phyloP scores from a whole-genome alignment of 2,329 filamentous ascomycete species.

The Beauveria rudraprayagi region DNA sequence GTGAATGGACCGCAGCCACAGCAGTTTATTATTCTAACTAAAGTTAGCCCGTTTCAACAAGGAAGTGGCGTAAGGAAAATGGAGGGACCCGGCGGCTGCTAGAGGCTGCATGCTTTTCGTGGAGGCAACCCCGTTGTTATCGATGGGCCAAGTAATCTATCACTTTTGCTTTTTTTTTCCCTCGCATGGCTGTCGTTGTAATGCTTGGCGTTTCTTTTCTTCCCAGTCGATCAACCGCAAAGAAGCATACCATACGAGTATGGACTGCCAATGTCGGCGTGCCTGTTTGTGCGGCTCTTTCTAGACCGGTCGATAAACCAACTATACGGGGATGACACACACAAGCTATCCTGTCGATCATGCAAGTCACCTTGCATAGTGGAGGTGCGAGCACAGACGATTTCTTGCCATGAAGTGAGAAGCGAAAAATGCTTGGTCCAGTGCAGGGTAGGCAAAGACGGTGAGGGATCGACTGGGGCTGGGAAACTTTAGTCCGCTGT shows the following conservation, averaged over 20 bases:
- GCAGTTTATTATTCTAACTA: neutral
- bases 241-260: neutral
- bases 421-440: neutral
- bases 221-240: neutral
- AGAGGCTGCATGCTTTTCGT: neutral
- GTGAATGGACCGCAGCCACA: slow-evolving; percentile 10
- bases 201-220: neutral
- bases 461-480: neutral
- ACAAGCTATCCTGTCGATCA: slow-evolving; percentile 1
- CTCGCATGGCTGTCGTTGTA: neutral
- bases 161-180: slow-evolving; percentile 5
- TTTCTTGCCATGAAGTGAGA: neutral
- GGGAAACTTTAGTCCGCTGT: neutral
- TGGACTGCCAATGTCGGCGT: neutral
- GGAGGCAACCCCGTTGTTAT: neutral
- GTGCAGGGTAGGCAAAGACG: slow-evolving; percentile 7
- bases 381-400: slow-evolving; percentile 1
- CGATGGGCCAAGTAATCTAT: neutral
- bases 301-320: neutral
- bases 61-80: neutral
- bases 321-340: neutral
- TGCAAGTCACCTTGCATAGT: slow-evolving; percentile 5
- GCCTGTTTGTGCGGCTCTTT: slow-evolving; percentile 3
- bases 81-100: neutral
- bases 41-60: neutral